These are phyloP conservation scores for Alternaria ventricosa DNA, from an alignment of 2,329 filamentous ascomycete species.

Conservation along the genomic window DNA sequence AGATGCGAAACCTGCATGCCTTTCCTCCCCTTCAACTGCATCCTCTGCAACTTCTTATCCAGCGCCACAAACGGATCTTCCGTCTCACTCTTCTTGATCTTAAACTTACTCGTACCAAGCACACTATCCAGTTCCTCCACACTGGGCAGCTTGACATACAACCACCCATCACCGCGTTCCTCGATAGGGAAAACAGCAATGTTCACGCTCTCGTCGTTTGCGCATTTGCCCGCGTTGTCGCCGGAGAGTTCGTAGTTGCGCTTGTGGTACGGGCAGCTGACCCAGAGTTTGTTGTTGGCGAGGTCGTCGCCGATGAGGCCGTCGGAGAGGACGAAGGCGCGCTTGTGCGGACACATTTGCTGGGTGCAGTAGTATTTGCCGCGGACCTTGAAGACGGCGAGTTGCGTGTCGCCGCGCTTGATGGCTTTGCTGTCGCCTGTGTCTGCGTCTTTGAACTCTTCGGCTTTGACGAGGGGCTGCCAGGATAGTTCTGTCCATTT, in stretches of 20 bases:
- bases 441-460: constrained; percentile 71
- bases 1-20: constrained; percentile 54
- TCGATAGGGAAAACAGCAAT: constrained; percentile 85
- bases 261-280: constrained; percentile 89
- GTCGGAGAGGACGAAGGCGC: constrained; percentile 87
- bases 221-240: constrained; percentile 70
- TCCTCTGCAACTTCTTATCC: constrained; percentile 61
- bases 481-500: constrained; percentile 73
- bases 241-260: constrained; percentile 81
- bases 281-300: constrained; percentile 72
- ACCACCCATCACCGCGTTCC: constrained; percentile 74
- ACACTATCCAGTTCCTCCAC: constrained; percentile 80
- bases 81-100: constrained; percentile 74
- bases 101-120: constrained; percentile 80
- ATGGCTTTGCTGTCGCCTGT: constrained; percentile 78
- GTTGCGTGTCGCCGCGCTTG: constrained; percentile 87
- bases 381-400: constrained; percentile 83
- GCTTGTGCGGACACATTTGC: constrained; percentile 95
- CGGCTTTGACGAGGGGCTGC: constrained; percentile 78
- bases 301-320: constrained; percentile 76
- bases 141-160: constrained; percentile 82
- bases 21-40: constrained; percentile 61
- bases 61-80: constrained; percentile 62
- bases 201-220: constrained; percentile 74
- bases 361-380: constrained; percentile 85